Percentiles rank a stretch among this genome's conserved stretches.
These are phyloP conservation scores for Leccinum imitatum DNA, from an alignment of 768 basidiomycete genomes.

Conservation along the genomic window DNA sequence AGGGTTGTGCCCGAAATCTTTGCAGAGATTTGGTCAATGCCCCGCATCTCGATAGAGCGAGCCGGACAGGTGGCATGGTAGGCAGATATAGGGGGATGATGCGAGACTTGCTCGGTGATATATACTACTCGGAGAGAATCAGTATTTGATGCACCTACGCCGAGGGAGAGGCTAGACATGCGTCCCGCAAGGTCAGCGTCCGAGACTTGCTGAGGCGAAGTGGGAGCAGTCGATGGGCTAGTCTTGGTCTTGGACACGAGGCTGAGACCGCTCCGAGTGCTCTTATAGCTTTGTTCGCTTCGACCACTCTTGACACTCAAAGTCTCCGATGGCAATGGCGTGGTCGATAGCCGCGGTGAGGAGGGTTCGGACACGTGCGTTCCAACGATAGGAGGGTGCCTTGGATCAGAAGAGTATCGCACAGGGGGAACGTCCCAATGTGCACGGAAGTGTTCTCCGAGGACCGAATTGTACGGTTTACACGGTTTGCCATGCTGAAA, in stretches of 20 bases:
- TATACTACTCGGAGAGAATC: constrained; percentile 65
- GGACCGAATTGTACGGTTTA: constrained; percentile 89
- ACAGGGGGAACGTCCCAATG: constrained; percentile 82
- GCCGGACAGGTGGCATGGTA: constrained; percentile 78
- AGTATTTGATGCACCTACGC: constrained; percentile 32
- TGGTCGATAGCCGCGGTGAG: constrained; percentile 25
- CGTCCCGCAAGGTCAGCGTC: constrained; percentile 46
- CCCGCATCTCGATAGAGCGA: constrained; percentile 66
- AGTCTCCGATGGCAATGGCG: constrained; percentile 41
- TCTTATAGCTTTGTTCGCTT: constrained; percentile 60
- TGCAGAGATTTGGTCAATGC: constrained; percentile 92
- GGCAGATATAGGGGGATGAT: constrained; percentile 93
- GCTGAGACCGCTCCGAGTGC: constrained; percentile 57
- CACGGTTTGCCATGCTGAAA: constrained; percentile 83
- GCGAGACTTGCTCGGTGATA: constrained; percentile 92
- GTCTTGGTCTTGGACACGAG: constrained; percentile 49
- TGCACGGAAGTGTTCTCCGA: constrained; percentile 86
- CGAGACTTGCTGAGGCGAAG: constrained; percentile 45
- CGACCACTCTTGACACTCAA: constrained; percentile 47
- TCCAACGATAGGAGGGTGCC: constrained; percentile 46
- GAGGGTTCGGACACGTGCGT: constrained; percentile 35
- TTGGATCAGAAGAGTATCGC: constrained; percentile 47
- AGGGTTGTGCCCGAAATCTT: constrained; percentile 87
- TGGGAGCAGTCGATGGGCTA: constrained; percentile 35
- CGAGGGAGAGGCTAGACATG: constrained; percentile 62